A percentile compares a stretch with the other conserved stretches of the same genome.
phyloP scores from a whole-genome alignment of 768 basidiomycete species.

The Lactarius hengduanensis region DNA sequence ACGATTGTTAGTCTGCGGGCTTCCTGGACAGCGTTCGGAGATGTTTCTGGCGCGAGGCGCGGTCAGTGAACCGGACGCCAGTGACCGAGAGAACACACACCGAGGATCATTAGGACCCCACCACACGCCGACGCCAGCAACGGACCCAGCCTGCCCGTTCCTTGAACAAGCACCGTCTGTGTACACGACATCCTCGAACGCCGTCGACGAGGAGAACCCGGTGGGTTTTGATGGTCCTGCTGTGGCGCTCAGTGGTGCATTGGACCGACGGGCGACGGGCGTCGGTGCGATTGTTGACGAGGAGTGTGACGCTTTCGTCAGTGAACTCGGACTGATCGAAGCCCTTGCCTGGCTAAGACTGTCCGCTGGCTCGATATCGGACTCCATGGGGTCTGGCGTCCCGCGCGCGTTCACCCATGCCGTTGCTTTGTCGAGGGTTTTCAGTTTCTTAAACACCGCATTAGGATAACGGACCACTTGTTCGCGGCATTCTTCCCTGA shows the following conservation, averaged over 20 bases:
- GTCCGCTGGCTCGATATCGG: not conserved
- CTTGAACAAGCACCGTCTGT: conserved; percentile 85
- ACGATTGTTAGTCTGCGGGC: conserved; percentile 76
- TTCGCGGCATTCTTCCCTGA: conserved; percentile 69
- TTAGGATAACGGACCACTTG: conserved; percentile 66
- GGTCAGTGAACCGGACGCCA: conserved; percentile 5
- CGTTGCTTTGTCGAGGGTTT: conserved; percentile 53
- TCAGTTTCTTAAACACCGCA: conserved; percentile 69
- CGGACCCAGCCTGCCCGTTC: conserved; percentile 65
- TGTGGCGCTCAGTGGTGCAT: not conserved
- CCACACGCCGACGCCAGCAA: conserved; percentile 88
- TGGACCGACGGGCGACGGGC: not conserved
- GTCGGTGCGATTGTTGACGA: not conserved
- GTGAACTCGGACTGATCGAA: too few relatives aligned
- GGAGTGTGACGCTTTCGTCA: not conserved
- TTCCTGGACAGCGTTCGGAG: conserved; percentile 77
- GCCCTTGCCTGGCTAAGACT: not conserved
- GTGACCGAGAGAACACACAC: conserved; percentile 36
- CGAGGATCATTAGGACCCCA: conserved; percentile 72
- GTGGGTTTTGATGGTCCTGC: conserved; percentile 21
- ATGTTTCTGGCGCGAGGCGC: conserved; percentile 57
- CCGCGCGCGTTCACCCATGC: conserved; percentile 42
- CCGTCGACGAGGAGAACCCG: conserved; percentile 32
- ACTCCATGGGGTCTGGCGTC: not conserved
- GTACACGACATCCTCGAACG: conserved; percentile 58